Evolutionary conservation across 345 rosid species (phyloP).

Genomic region (Bruguiera parviflora): DNA sequence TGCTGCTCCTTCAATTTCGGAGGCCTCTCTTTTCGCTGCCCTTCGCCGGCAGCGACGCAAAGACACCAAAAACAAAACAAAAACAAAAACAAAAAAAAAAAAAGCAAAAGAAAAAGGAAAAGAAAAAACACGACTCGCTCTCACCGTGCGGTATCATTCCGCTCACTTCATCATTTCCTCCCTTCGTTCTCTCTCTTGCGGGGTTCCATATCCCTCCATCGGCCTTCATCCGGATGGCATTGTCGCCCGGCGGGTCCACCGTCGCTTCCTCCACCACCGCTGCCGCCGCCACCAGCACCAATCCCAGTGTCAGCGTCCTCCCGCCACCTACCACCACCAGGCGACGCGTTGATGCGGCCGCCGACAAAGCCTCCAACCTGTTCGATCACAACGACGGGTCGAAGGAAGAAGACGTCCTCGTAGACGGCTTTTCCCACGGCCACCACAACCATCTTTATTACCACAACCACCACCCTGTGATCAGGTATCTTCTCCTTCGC

Average conservation of each 20-base stretch:
- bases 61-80: too few relatives aligned
- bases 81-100: too few relatives aligned
- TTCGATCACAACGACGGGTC: conserved; percentile 18
- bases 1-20: neutral
- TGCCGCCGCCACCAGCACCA: conserved; percentile 45
- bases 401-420: conserved; percentile 32
- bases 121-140: too few relatives aligned
- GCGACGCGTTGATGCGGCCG: conserved; percentile 53
- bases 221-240: neutral
- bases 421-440: conserved; percentile 21
- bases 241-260: conserved; percentile 54
- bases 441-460: conserved; percentile 23
- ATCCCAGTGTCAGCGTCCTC: conserved; percentile 30
- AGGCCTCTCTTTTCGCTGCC: neutral
- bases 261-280: conserved; percentile 12
- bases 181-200: neutral
- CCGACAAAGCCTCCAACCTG: conserved; percentile 28
- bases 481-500: conserved; percentile 36
- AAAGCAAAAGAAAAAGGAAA: too few relatives aligned
- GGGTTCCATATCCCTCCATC: neutral
- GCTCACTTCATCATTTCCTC: neutral
- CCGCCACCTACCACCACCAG: conserved; percentile 56
- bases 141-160: neutral
- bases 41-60: too few relatives aligned
- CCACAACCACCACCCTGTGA: conserved; percentile 27